Evolutionary conservation across 2,329 filamentous ascomycete genomes (phyloP).

Genomic region (Fusarium compactum): DNA sequence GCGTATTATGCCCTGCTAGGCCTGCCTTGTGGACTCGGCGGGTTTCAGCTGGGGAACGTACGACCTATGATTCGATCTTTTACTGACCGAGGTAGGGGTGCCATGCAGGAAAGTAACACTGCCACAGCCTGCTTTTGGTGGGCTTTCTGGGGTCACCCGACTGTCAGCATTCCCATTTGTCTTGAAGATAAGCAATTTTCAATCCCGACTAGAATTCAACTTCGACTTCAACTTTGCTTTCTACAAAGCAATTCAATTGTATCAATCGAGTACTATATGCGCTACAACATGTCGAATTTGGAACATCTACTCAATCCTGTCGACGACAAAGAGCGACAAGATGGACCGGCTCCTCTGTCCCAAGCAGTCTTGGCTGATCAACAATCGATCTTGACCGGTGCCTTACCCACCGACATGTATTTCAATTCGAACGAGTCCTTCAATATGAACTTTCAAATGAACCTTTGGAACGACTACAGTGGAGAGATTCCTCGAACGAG

Average conservation of each 20-base stretch:
- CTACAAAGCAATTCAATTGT: background rate
- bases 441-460: background rate
- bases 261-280: accelerated
- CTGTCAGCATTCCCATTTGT: background rate
- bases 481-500: background rate
- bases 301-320: constrained; percentile 7
- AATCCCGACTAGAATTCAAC: background rate
- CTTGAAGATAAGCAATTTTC: background rate
- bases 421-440: accelerated
- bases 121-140: constrained; percentile 13
- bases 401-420: accelerated
- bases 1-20: background rate
- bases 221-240: background rate
- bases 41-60: background rate
- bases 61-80: background rate
- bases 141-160: background rate
- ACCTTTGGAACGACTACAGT: background rate
- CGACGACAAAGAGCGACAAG: background rate
- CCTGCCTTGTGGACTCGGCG: background rate
- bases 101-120: background rate
- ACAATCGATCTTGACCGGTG: accelerated
- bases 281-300: background rate
- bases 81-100: background rate
- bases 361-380: accelerated
- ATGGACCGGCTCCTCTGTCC: accelerated